A percentile compares a stretch with the other conserved stretches of the same genome.
Conservation (phyloP, 495 filamentous ascomycete species). For the Glutinoglossum americanum region DNA sequence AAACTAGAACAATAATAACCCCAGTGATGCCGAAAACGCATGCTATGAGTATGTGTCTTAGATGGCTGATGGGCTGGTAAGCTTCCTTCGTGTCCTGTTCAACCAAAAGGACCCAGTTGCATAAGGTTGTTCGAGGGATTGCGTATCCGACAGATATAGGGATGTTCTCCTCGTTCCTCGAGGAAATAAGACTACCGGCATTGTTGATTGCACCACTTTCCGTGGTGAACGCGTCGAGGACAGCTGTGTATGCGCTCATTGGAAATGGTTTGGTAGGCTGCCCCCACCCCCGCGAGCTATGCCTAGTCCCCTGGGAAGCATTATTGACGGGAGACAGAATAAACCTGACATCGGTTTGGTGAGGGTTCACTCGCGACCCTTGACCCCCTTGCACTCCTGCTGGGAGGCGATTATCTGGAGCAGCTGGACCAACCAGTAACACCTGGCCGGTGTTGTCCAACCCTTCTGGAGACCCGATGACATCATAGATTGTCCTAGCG, state of each 20-base stretch:
- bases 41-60: conserved; percentile 56
- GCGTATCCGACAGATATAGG: conserved; percentile 53
- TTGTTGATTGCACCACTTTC: conserved; percentile 29
- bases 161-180: conserved; percentile 43
- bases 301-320: conserved; percentile 21
- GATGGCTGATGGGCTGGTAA: conserved; percentile 44
- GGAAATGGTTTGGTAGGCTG: conserved; percentile 29
- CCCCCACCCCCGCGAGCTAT: conserved; percentile 23
- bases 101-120: conserved; percentile 62
- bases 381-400: conserved; percentile 7
- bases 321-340: conserved; percentile 23
- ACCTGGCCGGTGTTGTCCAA: conserved; percentile 43
- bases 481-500: conserved; percentile 31
- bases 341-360: conserved; percentile 18
- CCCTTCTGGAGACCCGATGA: conserved; percentile 40
- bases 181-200: conserved; percentile 39
- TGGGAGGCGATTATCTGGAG: conserved; percentile 41
- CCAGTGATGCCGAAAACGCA: conserved; percentile 72
- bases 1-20: conserved; percentile 38
- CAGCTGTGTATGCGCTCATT: conserved; percentile 32
- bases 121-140: conserved; percentile 36
- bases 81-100: conserved; percentile 57
- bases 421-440: conserved; percentile 42
- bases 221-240: conserved; percentile 28
- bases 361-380: conserved; percentile 3